Conservation (phyloP, 2,329 filamentous ascomycete species). For the Colletotrichum godetiae region DNA sequence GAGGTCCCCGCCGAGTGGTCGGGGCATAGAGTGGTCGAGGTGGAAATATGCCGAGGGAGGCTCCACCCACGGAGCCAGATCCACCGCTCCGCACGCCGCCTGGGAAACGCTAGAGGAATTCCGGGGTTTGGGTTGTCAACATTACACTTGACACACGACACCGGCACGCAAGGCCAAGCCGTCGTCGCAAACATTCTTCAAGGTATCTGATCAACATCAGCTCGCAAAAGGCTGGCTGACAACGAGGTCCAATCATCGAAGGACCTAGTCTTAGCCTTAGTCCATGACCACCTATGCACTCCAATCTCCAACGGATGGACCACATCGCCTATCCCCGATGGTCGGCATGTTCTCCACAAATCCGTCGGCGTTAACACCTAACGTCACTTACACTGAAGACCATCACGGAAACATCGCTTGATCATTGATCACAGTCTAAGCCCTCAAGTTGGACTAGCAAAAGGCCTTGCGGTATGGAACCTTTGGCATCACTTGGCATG, state of each 20-base stretch:
- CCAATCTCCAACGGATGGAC: constrained; percentile 16
- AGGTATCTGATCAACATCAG: background rate
- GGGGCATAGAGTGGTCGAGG: constrained; percentile 13
- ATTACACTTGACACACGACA: background rate
- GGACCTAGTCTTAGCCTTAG: background rate
- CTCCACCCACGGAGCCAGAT: constrained; percentile 21
- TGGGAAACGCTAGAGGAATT: background rate
- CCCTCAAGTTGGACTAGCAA: background rate
- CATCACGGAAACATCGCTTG: background rate
- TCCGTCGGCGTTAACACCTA: constrained; percentile 18
- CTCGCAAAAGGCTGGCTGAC: background rate
- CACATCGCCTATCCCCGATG: constrained; percentile 31
- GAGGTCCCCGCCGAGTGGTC: constrained; percentile 27
- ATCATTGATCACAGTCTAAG: background rate
- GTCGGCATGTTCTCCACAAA: background rate
- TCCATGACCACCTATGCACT: background rate
- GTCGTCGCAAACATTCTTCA: background rate
- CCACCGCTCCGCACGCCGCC: constrained; percentile 2
- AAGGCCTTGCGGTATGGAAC: background rate
- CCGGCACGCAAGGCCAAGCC: background rate
- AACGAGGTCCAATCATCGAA: background rate
- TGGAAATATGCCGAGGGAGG: constrained; percentile 30
- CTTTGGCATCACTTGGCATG: background rate
- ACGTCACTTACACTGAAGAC: background rate
- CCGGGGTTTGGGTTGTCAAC: constrained; percentile 14